Base-by-base conservation (phyloP, 768 basidiomycete genomes). In the Gymnopilus junonius region DNA sequence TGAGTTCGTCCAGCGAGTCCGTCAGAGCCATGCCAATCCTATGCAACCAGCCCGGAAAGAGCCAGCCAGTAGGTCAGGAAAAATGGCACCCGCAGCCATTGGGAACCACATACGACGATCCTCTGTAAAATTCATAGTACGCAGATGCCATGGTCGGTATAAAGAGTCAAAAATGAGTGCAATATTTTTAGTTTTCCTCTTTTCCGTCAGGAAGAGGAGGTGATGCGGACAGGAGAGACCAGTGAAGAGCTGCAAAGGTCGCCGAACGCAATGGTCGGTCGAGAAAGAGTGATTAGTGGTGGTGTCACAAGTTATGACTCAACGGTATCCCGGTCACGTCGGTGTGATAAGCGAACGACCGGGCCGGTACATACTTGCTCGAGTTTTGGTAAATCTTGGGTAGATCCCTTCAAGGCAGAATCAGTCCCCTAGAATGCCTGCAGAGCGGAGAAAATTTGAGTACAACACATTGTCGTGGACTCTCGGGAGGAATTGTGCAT, bases 1-100 rank as follows among this genome's bases (percentile, higher is more conserved):
- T 98, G 67, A 99, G 87, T 79, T 99, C 97, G 79, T 99, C 97
- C 70, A 99, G 87, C 67, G 97, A 95, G 81, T 99, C 97, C 14
- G 96, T 97, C 55, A 99, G 84, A 56, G 97, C 95, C 86, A 95
- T 94, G 55, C 97, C 97, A 76, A 99, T 94, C 67, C 97, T 99
- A 60, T 55, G 43, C 56, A 64, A 56, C 25, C 58, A 15, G 29
- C 4, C 48, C 23, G 34, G 42, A 35, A 57, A n/a, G n/a, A n/a
- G n/a, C n/a, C n/a, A n/a, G 29, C 42, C 25, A 53, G 51, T 42
- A 40, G 50, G 42, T 25, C 10, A 25, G 25, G 31, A 59, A 55
- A 59, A 59, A 29, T 14, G 59, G 42, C 21, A 63, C 55, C 27
- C 42, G 53, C 31, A 64, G 31, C 53, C 45, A 58, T 37, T 39